These are phyloP conservation scores for Naganishia cerealis DNA, from an alignment of 1,284 basidiomycete species.

Conservation along the genomic window DNA sequence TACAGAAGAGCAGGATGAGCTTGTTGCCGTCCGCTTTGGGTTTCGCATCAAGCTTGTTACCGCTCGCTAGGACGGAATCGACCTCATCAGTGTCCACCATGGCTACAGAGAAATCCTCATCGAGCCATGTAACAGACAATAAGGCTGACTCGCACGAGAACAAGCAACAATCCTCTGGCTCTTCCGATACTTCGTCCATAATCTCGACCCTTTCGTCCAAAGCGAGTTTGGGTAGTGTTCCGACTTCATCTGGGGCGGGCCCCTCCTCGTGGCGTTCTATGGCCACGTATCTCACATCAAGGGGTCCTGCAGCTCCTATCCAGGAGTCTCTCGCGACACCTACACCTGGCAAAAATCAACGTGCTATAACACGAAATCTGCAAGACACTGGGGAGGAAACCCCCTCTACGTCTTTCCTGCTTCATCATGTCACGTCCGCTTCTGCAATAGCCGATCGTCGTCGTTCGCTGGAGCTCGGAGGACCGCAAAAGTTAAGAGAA, in stretches of 20 bases:
- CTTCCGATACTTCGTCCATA: constrained; percentile 4
- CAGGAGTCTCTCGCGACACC: constrained; percentile 10
- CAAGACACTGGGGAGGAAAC: constrained; percentile 20
- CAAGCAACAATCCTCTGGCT: not conserved
- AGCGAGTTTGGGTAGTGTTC: not conserved
- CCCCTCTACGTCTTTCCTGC: constrained; percentile 36
- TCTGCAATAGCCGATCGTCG: constrained; percentile 45
- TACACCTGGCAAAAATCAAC: constrained; percentile 3
- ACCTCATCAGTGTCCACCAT: not conserved
- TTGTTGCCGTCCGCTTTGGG: constrained; percentile 20
- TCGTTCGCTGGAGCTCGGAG: constrained; percentile 42
- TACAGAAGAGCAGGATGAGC: constrained; percentile 12
- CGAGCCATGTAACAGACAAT: not conserved
- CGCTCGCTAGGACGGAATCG: not conserved
- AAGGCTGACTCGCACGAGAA: not conserved
- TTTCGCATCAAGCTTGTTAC: constrained; percentile 24
- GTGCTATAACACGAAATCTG: not conserved
- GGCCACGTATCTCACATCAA: constrained; percentile 8
- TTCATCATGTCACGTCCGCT: constrained; percentile 40
- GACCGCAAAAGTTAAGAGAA: constrained; percentile 42
- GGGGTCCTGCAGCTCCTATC: not conserved
- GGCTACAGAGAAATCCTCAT: not conserved
- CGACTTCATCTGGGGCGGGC: not conserved
- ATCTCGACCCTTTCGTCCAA: not conserved
- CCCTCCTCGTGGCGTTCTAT: constrained; percentile 15